phyloP scores from a whole-genome alignment of 371 early-diverging fungal species.

The Saksenaea vasiformis region DNA sequence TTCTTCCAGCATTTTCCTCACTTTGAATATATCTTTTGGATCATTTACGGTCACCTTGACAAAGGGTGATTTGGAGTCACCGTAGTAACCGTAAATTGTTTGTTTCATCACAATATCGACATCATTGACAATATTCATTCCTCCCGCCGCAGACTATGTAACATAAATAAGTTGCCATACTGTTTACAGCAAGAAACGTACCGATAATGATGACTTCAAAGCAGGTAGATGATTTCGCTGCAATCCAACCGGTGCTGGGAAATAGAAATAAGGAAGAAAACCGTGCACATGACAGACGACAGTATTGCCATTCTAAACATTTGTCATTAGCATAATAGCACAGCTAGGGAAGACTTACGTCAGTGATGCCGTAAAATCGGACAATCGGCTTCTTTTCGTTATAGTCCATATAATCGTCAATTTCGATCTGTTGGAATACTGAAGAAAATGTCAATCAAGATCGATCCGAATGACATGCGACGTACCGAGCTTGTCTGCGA shows the following conservation, averaged over 20 bases:
- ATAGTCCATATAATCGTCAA: slow-evolving; percentile 75
- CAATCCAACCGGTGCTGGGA: slow-evolving; percentile 86
- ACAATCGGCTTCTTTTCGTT: slow-evolving; percentile 57
- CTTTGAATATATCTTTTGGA: slow-evolving; percentile 53
- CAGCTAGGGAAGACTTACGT: slow-evolving; percentile 49
- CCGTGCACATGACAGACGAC: slow-evolving; percentile 92
- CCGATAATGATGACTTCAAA: slow-evolving; percentile 63
- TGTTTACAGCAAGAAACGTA: slow-evolving; percentile 22
- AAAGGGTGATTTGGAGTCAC: slow-evolving; percentile 69
- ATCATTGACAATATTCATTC: slow-evolving; percentile 41
- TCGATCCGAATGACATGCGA: not conserved
- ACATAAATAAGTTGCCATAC: not conserved
- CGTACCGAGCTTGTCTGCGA: slow-evolving; percentile 38
- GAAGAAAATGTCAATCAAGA: slow-evolving; percentile 3
- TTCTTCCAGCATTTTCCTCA: slow-evolving; percentile 46
- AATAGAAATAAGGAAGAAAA: slow-evolving; percentile 96
- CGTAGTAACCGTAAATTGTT: slow-evolving; percentile 83
- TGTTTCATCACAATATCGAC: slow-evolving; percentile 74
- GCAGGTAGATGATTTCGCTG: slow-evolving; percentile 58
- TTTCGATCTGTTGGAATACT: slow-evolving; percentile 95
- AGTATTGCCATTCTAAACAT: slow-evolving; percentile 71
- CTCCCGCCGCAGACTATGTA: slow-evolving; percentile 23
- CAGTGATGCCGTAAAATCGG: slow-evolving; percentile 89
- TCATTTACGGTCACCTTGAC: slow-evolving; percentile 68
- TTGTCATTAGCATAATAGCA: not conserved